Base-by-base conservation (phyloP, 2,329 filamentous ascomycete genomes). In the Colletotrichum musicola region DNA sequence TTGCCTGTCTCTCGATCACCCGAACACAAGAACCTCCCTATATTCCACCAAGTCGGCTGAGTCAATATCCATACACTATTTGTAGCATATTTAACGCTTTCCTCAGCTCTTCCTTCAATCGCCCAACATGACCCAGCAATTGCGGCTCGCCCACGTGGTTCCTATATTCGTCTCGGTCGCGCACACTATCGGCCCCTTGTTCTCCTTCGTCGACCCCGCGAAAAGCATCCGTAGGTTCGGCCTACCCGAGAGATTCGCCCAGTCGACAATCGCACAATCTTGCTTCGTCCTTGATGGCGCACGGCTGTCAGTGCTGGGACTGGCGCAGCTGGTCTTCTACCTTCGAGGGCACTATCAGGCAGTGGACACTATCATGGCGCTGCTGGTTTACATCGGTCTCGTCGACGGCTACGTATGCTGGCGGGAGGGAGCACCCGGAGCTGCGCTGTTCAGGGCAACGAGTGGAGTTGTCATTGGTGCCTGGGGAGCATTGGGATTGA, bases 321-420 rank as follows among this genome's bases (percentile, higher is more conserved):
- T 4, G 42, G 4, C 13, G 7, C 57, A 60, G 46, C 44, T 60
- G 12, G 20, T 60, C 27, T 40, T 60, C 14, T 60, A 60, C 47
- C 46, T 60, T 1, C 27, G 46, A 35, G 57, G 30, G 7, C 27
- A 60, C 0, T 42, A 22, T 1, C n/a, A 1, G 13, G 57, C 46
- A 4, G 57, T 60, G 13, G 46, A 60, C 14, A 60, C 30, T 4
- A 51, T 51, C 13, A 51, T 60, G 46, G 46, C 57, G 7, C 1
- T 50, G 0, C n/a, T 59, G 44, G 46, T 60, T 12, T 60, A 42
- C 3, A 3, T 60, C 22, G 27, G 57, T 6, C 27, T 60, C 7
- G 46, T 60, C 6, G 57, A 60, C 30, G 22, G 46, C 0, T 60
- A 40, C 16, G 57, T 60, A 6, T 60, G 57, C 13, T 51, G 46